Conservation (phyloP, 2,329 filamentous ascomycete genomes). For the Claviceps pazoutovae region DNA sequence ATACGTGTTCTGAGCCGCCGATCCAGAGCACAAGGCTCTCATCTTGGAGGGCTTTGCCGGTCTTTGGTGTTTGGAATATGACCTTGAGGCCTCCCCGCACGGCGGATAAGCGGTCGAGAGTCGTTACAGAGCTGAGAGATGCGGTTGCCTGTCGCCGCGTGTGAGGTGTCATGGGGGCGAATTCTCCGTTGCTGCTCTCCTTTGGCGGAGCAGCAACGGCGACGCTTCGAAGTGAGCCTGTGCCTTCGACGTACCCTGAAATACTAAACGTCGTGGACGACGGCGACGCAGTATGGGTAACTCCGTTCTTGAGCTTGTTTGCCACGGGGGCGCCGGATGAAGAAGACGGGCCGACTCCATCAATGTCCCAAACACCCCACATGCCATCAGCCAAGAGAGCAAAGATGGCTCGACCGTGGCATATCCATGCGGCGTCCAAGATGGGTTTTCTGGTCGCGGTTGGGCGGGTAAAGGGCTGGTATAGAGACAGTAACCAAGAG, state of each 20-base stretch:
- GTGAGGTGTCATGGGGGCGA: slow-evolving; percentile 51
- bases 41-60: slow-evolving; percentile 30
- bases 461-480: slow-evolving; percentile 39
- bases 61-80: slow-evolving; percentile 26
- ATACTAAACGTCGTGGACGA: slow-evolving; percentile 45
- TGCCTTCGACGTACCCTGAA: slow-evolving; percentile 47
- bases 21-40: slow-evolving; percentile 45
- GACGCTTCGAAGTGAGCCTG: slow-evolving; percentile 35
- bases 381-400: slow-evolving; percentile 47
- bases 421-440: slow-evolving; percentile 49
- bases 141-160: slow-evolving; percentile 39
- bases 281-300: slow-evolving; percentile 44
- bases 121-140: slow-evolving; percentile 26
- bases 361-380: slow-evolving; percentile 56
- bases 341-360: slow-evolving; percentile 36
- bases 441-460: slow-evolving; percentile 41
- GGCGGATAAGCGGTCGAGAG: slow-evolving; percentile 36
- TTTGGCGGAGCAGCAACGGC: slow-evolving; percentile 18
- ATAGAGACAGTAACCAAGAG: slow-evolving; percentile 50
- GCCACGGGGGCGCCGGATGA: slow-evolving; percentile 28
- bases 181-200: slow-evolving; percentile 31
- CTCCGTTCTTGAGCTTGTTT: slow-evolving; percentile 35
- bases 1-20: slow-evolving; percentile 40
- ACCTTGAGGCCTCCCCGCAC: slow-evolving; percentile 40
- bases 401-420: slow-evolving; percentile 44